Evolutionary conservation across 352 stramenopile species (phyloP), one percentile per base, ranked within the genome.

Genomic region (Thalassiosira ordinaria): DNA sequence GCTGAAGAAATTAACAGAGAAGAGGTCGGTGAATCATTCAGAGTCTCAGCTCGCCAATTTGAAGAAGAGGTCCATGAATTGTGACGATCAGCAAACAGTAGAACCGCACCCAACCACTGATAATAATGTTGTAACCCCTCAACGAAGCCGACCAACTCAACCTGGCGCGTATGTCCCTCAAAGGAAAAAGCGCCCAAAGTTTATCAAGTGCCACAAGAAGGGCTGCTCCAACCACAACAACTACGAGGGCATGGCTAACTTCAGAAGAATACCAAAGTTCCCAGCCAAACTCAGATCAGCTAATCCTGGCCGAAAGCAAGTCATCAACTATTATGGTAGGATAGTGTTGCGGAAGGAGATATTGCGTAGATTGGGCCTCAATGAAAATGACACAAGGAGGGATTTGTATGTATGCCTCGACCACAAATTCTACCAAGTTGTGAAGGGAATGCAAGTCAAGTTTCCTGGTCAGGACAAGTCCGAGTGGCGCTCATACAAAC

Each of bases 281-380:
- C 41, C 24, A 31, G 46, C 22, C 6, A 5, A 69, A 18, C 31
- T 69, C 0, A 60, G n/a, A 49, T 22, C 2, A 2, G 46, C 57
- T 11, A 1, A 1, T 20, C 61, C 41, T 13, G 11, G 1, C 2
- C 57, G 49, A 33, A 2, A 31, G 20, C 31, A 37, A 46, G 27
- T 69, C 49, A 29, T 57, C 18, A 41, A 60, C 18, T 46, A n/a
- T 2, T 26, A 69, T 22, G 61, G 24, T 2, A 59, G 26, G 5
- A 69, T 49, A 18, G 57, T 60, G 18, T 46, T 60, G 2, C 1
- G 61, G 2, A 14, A 46, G 35, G 61, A 69, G 31, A 60, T 59
- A 51, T 47, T 69, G 26, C 41, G 46, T 11, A 2, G 31, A 37
- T 62, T 71, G 62, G 18, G 7, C n/a, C n/a, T n/a, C n/a, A n/a